These are phyloP conservation scores for Calendula officinalis DNA, from an alignment of 129 eudicot genomes.

Conservation along the genomic window DNA sequence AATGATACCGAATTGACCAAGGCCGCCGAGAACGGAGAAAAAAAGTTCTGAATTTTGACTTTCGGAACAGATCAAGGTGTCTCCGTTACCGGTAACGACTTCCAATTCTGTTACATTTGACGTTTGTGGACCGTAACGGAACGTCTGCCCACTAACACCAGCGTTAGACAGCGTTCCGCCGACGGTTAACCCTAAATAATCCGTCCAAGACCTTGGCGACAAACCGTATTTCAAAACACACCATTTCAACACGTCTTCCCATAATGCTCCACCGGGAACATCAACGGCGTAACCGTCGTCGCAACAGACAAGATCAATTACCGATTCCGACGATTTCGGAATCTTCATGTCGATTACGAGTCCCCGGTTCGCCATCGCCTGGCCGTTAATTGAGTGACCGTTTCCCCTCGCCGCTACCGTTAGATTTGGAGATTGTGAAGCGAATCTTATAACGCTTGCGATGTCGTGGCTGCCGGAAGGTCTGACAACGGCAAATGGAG, in stretches of 20 bases:
- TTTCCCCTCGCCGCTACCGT: constrained; percentile 92
- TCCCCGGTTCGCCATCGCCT: constrained; percentile 77
- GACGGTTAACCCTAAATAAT: constrained; percentile 77
- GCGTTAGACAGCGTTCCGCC: constrained; percentile 93
- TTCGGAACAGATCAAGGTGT: constrained; percentile 50
- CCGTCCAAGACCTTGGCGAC: constrained; percentile 92
- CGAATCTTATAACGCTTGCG: constrained; percentile 36
- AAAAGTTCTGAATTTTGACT: constrained; percentile 53
- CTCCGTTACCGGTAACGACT: constrained; percentile 81
- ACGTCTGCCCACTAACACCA: constrained; percentile 93
- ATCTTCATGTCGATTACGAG: constrained; percentile 65
- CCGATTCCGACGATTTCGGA: constrained; percentile 7
- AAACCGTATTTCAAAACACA: constrained; percentile 57
- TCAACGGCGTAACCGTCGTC: constrained; percentile 41
- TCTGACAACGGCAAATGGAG: constrained; percentile 56
- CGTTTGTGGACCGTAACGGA: constrained; percentile 82
- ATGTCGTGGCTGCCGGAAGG: constrained; percentile 54
- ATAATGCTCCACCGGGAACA: constrained; percentile 85
- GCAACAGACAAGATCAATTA: constrained; percentile 16
- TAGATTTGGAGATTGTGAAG: constrained; percentile 34
- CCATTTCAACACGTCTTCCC: constrained; percentile 73
- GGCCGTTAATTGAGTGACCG: constrained; percentile 94
- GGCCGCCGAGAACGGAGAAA: constrained; percentile 82
- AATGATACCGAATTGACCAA: constrained; percentile 88
- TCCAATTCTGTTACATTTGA: constrained; percentile 80